Base-by-base conservation (phyloP, 2,329 filamentous ascomycete genomes). In the Alternaria ventricosa region DNA sequence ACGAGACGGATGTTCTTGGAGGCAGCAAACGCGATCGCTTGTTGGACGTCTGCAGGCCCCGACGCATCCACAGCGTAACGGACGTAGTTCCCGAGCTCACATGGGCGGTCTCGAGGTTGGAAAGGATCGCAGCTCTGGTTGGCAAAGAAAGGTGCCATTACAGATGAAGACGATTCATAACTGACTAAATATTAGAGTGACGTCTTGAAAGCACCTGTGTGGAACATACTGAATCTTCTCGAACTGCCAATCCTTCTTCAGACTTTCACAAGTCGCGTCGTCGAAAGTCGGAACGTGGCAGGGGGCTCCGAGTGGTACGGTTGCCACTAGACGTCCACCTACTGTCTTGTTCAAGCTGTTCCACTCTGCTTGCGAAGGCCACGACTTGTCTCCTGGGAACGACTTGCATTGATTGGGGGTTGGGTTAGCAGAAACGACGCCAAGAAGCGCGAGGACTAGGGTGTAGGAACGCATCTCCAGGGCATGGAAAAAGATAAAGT, bases 81-180 rank as follows among this genome's bases (percentile, higher is more conserved):
- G 6, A 71, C 70, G 41, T 71, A 73, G 25, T 69, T 70, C 23
- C 71, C 72, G n/a, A 73, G 57, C 28, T 65, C 60, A 54, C 72
- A 75, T 4, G 70, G 65, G 15, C 56, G 51, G 18, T 68, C 63
- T 53, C 47, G 54, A 8, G 66, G 65, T 6, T 63, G 61, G 20
- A 71, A 74, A 2, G 72, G 71, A 46, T 73, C 67, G 22, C 72
- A 75, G 43, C 67, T 72, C 33, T 69, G 66, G 53, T 74, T 73
- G 8, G 70, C 65, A 20, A 74, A 75, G 57, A 71, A 66, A 3
- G 69, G 63, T 20, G 68, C 67, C 72, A 73, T 73, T 10, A 71
- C 64, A 8, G 72, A 75, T 11, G 71, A 73, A 8, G 71, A 70
- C 11, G 70, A 70, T 12, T 67, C 67, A 46, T 65, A 69, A 49